These are phyloP conservation scores for Gossypium turneri DNA, from an alignment of 345 rosid genomes.

Conservation along the genomic window DNA sequence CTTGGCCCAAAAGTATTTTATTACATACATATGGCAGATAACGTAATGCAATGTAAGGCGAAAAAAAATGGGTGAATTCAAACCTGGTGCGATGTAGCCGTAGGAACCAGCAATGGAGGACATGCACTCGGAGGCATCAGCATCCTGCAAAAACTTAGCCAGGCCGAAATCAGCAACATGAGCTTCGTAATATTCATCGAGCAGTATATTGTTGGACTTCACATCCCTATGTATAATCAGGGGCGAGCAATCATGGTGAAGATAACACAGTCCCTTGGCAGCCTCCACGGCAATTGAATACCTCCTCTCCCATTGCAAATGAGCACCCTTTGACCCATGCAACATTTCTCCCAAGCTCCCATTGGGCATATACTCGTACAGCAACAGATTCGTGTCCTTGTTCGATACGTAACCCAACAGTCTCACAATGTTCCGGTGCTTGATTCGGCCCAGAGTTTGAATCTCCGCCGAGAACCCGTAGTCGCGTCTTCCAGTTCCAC, in stretches of 20 bases:
- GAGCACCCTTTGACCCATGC: slow-evolving; percentile 85
- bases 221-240: slow-evolving; percentile 91
- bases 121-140: slow-evolving; percentile 88
- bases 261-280: slow-evolving; percentile 80
- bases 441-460: slow-evolving; percentile 72
- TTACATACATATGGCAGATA: neutral
- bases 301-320: slow-evolving; percentile 78
- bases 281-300: slow-evolving; percentile 69
- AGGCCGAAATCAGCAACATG: slow-evolving; percentile 95
- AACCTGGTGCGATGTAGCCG: slow-evolving; percentile 97
- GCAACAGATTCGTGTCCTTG: slow-evolving; percentile 72
- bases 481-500: slow-evolving; percentile 56
- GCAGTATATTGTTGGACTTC: slow-evolving; percentile 79
- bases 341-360: slow-evolving; percentile 88
- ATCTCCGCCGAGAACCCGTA: slow-evolving; percentile 95
- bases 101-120: slow-evolving; percentile 87
- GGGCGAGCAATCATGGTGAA: slow-evolving; percentile 91
- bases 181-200: slow-evolving; percentile 77
- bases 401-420: slow-evolving; percentile 75
- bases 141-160: slow-evolving; percentile 79
- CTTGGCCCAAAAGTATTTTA: neutral
- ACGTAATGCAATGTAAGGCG: neutral
- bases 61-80: neutral
- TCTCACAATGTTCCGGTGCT: slow-evolving; percentile 84
- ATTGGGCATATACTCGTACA: slow-evolving; percentile 84